A percentile compares a stretch with the other conserved stretches of the same genome.
Conservation (phyloP, 2,329 filamentous ascomycete genomes). For the Coniella lustricola region DNA sequence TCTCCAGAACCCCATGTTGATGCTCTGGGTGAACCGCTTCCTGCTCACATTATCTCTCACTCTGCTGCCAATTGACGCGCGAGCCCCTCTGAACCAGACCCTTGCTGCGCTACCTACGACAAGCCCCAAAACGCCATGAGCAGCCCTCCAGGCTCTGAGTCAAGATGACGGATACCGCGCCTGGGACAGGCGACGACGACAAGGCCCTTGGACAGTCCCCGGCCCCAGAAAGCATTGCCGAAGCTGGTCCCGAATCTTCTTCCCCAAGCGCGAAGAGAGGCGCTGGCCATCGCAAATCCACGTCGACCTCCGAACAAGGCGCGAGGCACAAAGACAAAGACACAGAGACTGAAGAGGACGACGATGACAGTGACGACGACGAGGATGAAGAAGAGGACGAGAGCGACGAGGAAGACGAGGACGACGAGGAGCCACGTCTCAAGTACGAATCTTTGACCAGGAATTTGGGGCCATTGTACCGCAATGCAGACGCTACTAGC, state of each 20-base stretch:
- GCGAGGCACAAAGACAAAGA: neutral
- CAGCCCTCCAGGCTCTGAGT: conserved; percentile 10
- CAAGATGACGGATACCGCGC: conserved; percentile 17
- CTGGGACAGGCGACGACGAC: conserved; percentile 12
- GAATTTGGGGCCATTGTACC: conserved; percentile 72
- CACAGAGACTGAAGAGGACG: conserved; percentile 20
- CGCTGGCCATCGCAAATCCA: neutral
- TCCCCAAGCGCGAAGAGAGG: too few species aligned
- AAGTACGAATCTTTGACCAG: conserved; percentile 88
- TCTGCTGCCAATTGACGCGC: too few species aligned
- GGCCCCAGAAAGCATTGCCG: neutral
- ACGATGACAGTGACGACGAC: conserved; percentile 32
- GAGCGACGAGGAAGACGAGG: conserved; percentile 70
- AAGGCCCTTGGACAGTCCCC: conserved; percentile 9
- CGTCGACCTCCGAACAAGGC: neutral
- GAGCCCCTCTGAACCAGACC: too few species aligned
- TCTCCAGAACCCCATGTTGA: conserved; percentile 3
- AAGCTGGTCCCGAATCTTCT: neutral
- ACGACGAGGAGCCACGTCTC: conserved; percentile 87
- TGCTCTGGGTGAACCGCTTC: neutral
- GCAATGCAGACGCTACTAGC: conserved; percentile 92
- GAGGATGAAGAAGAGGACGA: conserved; percentile 51
- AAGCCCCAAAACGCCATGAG: conserved; percentile 11
- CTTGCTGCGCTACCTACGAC: neutral
- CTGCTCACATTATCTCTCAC: too few species aligned